Evolutionary conservation across 192 early-diverging fungal species (phyloP), one percentile per base, ranked within the genome.

Genomic region (Allomyces arbusculus): DNA sequence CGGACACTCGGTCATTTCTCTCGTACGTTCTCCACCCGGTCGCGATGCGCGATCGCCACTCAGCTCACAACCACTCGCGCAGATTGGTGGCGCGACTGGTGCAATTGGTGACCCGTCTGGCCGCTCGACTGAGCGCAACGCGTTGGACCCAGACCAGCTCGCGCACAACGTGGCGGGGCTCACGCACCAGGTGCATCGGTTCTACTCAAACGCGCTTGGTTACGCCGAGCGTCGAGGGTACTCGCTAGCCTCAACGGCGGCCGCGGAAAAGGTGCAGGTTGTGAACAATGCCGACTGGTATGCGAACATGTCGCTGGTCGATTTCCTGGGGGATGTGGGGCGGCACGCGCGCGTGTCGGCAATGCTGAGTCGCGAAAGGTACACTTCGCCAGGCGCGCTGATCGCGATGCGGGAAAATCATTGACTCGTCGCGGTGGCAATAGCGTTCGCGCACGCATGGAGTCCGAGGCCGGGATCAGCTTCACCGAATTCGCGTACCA

Each of bases 401-500:
- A 40, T 40, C 4, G 33, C 33, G 7, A 40, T 40, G 0, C 7
- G 33, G 8, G 33, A 3, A 8, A 7, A 7, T 40, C 7, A 40
- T 8, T 40, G 33, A 40, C 33, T 3, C 33, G 3, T 40, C 7
- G 33, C 0, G 33, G 7, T 40, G 33, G 7, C 0, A 3, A 7
- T 40, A 40, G 33, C 7, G 33, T 40, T 40, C 33, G 33, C 7
- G 33, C 82, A 12, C 80, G 94, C 7, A 67, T 97, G 65, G 78
- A 86, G 16, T 85, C 81, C 24, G 78, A 79, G 4, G 85, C 89
- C 61, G 94, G 94, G 2, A 91, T 97, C 72, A 89, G 86, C 73
- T 97, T 95, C 67, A 93, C 91, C 20, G 94, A 97, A 68, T 97
- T 97, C 62, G 83, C 92, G 7, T 97, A 97, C 77, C 94, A 97